Evolutionary conservation across 2,329 filamentous ascomycete genomes (phyloP).

Genomic region (Exophiala dermatitidis): DNA sequence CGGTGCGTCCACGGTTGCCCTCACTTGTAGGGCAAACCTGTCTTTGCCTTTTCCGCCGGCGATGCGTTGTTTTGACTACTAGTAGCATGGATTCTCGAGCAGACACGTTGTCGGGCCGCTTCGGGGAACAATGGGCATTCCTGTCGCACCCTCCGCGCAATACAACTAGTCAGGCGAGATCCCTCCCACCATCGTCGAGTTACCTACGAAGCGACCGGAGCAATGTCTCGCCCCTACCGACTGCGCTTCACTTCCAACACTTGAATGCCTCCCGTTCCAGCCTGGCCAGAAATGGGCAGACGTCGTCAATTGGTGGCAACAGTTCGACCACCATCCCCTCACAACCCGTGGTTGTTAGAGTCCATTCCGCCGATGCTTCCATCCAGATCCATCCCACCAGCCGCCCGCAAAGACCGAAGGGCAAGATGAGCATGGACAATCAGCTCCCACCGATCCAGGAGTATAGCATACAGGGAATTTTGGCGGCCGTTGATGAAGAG

Average conservation of each 20-base stretch:
- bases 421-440: constrained; percentile 29
- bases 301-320: constrained; percentile 22
- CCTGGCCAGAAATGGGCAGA: constrained; percentile 17
- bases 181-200: constrained; percentile 24
- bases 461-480: constrained; percentile 51
- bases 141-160: constrained; percentile 17
- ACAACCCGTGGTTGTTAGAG: constrained; percentile 40
- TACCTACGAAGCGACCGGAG: constrained; percentile 26
- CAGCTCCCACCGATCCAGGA: constrained; percentile 44
- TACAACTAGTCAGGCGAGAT: constrained; percentile 17
- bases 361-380: constrained; percentile 36
- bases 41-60: constrained; percentile 3
- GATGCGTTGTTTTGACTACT: constrained; percentile 20
- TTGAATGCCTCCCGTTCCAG: constrained; percentile 24
- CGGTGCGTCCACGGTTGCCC: constrained; percentile 1
- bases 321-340: constrained; percentile 31
- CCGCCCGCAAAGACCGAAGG: constrained; percentile 31
- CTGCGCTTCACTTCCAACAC: constrained; percentile 19
- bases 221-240: constrained; percentile 23
- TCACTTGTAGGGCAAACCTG: constrained; percentile 1
- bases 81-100: constrained; percentile 23
- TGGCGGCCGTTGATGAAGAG: constrained; percentile 52
- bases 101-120: constrained; percentile 27
- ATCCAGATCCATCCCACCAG: constrained; percentile 28
- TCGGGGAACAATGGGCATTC: constrained; percentile 26